Evolutionary conservation across 2,329 filamentous ascomycete species (phyloP).

Genomic region (Acarospora socialis): DNA sequence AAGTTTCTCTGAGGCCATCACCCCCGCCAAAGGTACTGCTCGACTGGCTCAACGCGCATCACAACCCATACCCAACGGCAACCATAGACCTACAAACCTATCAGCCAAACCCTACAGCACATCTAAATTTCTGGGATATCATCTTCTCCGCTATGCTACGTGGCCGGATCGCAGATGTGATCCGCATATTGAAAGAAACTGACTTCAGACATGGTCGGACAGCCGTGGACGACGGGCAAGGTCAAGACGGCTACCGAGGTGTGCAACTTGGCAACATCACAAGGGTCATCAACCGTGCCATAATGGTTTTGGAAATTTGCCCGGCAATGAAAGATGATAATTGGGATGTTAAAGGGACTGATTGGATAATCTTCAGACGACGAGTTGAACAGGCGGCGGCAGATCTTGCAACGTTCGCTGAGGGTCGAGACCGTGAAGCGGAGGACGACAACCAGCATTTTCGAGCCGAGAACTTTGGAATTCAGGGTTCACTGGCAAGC

Average conservation of each 20-base stretch:
- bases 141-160: conserved; percentile 62
- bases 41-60: conserved; percentile 65
- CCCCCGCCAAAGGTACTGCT: conserved; percentile 60
- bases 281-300: conserved; percentile 52
- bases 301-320: conserved; percentile 56
- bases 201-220: conserved; percentile 65
- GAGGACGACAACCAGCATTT: conserved; percentile 30
- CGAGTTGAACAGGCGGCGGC: conserved; percentile 55
- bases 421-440: conserved; percentile 47
- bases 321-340: conserved; percentile 49
- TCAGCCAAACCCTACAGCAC: conserved; percentile 59
- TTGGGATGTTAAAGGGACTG: conserved; percentile 70
- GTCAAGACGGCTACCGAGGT: conserved; percentile 56
- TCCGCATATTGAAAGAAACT: conserved; percentile 55
- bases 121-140: conserved; percentile 71
- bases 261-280: conserved; percentile 66
- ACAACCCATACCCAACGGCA: conserved; percentile 57
- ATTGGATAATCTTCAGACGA: conserved; percentile 75
- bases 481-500: conserved; percentile 30
- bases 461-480: conserved; percentile 34
- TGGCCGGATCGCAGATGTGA: conserved; percentile 54
- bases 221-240: conserved; percentile 46
- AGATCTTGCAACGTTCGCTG: conserved; percentile 62
- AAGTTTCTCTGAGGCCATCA: background rate
- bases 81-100: conserved; percentile 48